Conservation (phyloP, 352 stramenopile species). For the Phytopythium mirpurense region DNA sequence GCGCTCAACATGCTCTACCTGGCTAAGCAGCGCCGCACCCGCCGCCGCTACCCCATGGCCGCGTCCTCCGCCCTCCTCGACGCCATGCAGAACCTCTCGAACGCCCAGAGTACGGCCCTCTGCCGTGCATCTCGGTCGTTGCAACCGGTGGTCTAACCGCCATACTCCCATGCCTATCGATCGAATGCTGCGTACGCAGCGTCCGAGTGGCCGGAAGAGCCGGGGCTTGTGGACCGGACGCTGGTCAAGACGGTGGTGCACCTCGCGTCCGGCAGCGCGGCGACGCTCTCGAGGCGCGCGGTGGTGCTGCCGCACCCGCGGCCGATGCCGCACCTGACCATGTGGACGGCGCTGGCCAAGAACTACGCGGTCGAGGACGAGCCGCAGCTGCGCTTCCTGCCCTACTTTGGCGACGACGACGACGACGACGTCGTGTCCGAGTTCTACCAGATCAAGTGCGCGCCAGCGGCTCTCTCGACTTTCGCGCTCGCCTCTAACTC, state of each 20-base stretch:
- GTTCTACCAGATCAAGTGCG: slow-evolving; percentile 80
- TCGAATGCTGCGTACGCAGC: slow-evolving; percentile 16
- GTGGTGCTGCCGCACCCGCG: slow-evolving; percentile 53
- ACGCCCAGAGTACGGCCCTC: slow-evolving; percentile 39
- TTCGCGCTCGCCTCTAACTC: background rate
- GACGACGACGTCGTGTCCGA: slow-evolving; percentile 77
- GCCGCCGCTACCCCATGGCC: slow-evolving; percentile 21
- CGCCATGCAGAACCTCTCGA: slow-evolving; percentile 34
- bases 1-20: slow-evolving; percentile 34
- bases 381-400: slow-evolving; percentile 59
- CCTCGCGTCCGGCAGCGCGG: slow-evolving; percentile 14
- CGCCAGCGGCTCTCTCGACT: background rate
- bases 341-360: slow-evolving; percentile 79
- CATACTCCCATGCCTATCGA: background rate
- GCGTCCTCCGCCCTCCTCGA: slow-evolving; percentile 20
- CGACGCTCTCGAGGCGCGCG: slow-evolving; percentile 19
- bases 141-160: too few species aligned
- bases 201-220: slow-evolving; percentile 28
- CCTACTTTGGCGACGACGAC: slow-evolving; percentile 81
- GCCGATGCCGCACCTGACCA: slow-evolving; percentile 45
- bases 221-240: slow-evolving; percentile 16
- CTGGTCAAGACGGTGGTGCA: slow-evolving; percentile 22
- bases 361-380: slow-evolving; percentile 88
- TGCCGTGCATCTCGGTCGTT: background rate
- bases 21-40: slow-evolving; percentile 13